phyloP scores from a whole-genome alignment of 2,329 filamentous ascomycete species.

The Tolypocladium ovalisporum region DNA sequence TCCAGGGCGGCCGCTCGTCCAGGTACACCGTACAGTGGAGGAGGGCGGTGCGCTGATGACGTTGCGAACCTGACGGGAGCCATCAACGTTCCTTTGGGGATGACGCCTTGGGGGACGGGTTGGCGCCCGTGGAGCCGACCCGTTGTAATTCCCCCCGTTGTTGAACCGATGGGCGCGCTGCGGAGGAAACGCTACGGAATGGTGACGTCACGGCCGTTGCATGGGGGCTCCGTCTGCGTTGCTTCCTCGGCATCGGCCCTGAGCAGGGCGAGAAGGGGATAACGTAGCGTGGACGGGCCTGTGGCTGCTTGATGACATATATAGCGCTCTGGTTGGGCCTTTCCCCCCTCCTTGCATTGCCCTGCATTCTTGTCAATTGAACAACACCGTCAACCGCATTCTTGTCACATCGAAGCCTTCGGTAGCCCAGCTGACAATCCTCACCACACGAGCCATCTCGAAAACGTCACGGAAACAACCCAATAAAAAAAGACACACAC shows the following conservation, averaged over 20 bases:
- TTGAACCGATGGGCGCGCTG: background rate
- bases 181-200: background rate
- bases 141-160: background rate
- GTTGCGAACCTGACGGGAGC: background rate
- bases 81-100: background rate
- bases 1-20: background rate
- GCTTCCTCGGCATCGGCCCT: background rate
- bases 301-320: background rate
- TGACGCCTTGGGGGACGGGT: no score
- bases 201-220: constrained; percentile 3
- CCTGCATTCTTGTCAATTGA: background rate
- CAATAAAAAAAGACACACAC: no score
- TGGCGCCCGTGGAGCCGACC: background rate
- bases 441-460: background rate
- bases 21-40: background rate
- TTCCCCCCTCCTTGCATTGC: background rate
- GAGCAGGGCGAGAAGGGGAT: background rate
- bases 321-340: background rate
- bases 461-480: background rate
- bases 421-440: background rate
- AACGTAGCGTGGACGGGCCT: background rate
- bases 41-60: background rate
- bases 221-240: background rate
- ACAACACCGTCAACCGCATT: background rate
- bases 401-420: background rate